These are phyloP conservation scores for Hypholoma fasciculare DNA, from an alignment of 768 basidiomycete species.

Conservation along the genomic window DNA sequence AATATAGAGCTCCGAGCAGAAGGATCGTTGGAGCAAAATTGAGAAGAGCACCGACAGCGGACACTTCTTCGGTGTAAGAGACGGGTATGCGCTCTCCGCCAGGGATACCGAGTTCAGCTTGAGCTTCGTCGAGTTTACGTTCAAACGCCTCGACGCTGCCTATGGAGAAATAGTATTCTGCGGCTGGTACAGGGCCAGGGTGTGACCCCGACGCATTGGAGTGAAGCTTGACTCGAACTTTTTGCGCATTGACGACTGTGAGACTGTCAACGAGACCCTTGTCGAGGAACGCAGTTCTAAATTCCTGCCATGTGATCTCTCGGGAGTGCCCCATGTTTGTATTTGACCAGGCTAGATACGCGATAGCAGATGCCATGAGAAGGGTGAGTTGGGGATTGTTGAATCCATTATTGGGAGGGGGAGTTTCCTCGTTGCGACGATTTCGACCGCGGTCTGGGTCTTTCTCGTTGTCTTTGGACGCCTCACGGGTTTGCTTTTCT, in stretches of 20 bases:
- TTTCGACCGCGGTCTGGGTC: constrained; percentile 33
- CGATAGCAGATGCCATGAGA: constrained; percentile 52
- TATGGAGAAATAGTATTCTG: constrained; percentile 92
- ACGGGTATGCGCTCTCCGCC: constrained; percentile 94
- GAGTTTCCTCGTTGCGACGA: constrained; percentile 25
- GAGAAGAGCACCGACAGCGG: constrained; percentile 75
- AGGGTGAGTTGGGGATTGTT: constrained; percentile 57
- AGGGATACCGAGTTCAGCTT: constrained; percentile 89
- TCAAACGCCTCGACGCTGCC: constrained; percentile 97
- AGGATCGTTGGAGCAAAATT: constrained; percentile 95
- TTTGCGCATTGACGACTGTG: constrained; percentile 85
- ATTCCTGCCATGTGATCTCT: constrained; percentile 99
- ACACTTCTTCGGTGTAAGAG: constrained; percentile 94
- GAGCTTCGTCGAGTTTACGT: constrained; percentile 91
- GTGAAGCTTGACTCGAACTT: constrained; percentile 91
- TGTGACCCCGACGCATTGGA: constrained; percentile 84
- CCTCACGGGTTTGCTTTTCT: constrained; percentile 29
- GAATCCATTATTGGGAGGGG: constrained; percentile 59
- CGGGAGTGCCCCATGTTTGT: constrained; percentile 57
- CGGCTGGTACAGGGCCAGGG: constrained; percentile 50
- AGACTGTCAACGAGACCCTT: constrained; percentile 95
- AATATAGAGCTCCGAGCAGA: constrained; percentile 87
- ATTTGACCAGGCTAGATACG: constrained; percentile 66
- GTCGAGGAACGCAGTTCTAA: constrained; percentile 94
- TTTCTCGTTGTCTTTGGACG: constrained; percentile 27